phyloP scores from a whole-genome alignment of 202 grass and related monocot species.

The Sporobolus alterniflorus region DNA sequence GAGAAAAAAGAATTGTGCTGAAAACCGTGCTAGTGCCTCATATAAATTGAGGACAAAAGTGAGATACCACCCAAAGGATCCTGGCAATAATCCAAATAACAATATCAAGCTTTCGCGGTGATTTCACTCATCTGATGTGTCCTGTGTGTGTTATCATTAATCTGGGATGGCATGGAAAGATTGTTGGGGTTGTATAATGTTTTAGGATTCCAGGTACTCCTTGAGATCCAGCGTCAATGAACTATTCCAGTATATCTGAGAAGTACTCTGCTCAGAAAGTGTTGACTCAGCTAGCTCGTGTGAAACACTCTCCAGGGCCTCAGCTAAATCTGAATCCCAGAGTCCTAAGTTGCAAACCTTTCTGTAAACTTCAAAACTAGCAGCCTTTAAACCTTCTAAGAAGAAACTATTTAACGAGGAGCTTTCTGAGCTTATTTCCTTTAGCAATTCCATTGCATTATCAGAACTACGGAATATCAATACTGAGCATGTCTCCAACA shows the following conservation, averaged over 20 bases:
- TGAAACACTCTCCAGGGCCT: conserved; percentile 64
- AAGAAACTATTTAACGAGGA: conserved; percentile 51
- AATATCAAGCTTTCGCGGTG: neutral
- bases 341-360: conserved; percentile 80
- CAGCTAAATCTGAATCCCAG: conserved; percentile 79
- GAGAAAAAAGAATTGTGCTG: conserved; percentile 5
- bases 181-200: neutral
- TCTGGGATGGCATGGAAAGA: conserved; percentile 1
- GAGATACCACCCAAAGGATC: neutral
- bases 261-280: conserved; percentile 30
- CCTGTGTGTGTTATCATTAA: neutral
- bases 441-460: conserved; percentile 52
- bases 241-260: conserved; percentile 67
- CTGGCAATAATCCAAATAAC: neutral
- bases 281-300: conserved; percentile 34
- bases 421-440: conserved; percentile 54
- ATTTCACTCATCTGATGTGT: conserved; percentile 5
- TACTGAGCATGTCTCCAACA: conserved; percentile 77
- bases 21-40: neutral
- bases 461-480: conserved; percentile 58
- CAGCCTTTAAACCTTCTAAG: conserved; percentile 73
- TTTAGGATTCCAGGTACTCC: conserved; percentile 63
- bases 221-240: conserved; percentile 64
- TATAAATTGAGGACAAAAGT: neutral
- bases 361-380: conserved; percentile 68